These are phyloP conservation scores for Geosmithia putterillii DNA, from an alignment of 2,329 filamentous ascomycete species.

Conservation along the genomic window DNA sequence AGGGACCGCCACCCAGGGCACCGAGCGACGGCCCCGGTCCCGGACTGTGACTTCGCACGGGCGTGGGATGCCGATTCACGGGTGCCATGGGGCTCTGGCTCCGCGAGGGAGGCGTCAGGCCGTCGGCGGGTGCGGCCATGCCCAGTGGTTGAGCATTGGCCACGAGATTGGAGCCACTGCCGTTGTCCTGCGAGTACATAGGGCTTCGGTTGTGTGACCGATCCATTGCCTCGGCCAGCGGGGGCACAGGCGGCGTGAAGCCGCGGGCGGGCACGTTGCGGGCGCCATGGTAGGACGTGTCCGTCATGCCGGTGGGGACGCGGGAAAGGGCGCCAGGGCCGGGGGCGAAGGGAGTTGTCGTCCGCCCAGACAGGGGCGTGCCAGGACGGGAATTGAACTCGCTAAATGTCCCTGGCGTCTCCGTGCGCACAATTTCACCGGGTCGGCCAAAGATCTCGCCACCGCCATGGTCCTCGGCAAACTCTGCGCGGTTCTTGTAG, in stretches of 20 bases:
- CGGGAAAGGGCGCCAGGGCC: slow-evolving; percentile 5
- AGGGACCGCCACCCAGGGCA: slow-evolving; percentile 43
- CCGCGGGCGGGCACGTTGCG: slow-evolving; percentile 4
- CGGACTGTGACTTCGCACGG: slow-evolving; percentile 5
- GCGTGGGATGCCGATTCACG: slow-evolving; percentile 5
- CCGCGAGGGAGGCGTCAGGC: background rate
- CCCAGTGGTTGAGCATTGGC: slow-evolving; percentile 39
- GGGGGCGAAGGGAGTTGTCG: slow-evolving; percentile 20
- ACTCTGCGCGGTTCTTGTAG: slow-evolving; percentile 83
- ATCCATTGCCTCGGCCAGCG: slow-evolving; percentile 6
- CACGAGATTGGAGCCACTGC: slow-evolving; percentile 40
- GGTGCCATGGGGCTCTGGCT: slow-evolving; percentile 8
- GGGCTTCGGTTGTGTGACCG: slow-evolving; percentile 24
- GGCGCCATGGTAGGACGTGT: slow-evolving; percentile 14
- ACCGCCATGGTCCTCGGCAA: slow-evolving; percentile 76
- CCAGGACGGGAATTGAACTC: slow-evolving; percentile 37
- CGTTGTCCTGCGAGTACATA: slow-evolving; percentile 37
- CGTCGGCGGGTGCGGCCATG: slow-evolving; percentile 15
- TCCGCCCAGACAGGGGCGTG: slow-evolving; percentile 26
- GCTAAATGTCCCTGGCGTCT: slow-evolving; percentile 44
- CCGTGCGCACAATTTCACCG: slow-evolving; percentile 46
- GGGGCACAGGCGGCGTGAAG: slow-evolving; percentile 11
- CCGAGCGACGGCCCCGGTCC: slow-evolving; percentile 30
- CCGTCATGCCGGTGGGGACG: slow-evolving; percentile 6
- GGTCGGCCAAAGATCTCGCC: slow-evolving; percentile 52